phyloP scores from a whole-genome alignment of 139 green algal species.

The Tetraselmis striata region DNA sequence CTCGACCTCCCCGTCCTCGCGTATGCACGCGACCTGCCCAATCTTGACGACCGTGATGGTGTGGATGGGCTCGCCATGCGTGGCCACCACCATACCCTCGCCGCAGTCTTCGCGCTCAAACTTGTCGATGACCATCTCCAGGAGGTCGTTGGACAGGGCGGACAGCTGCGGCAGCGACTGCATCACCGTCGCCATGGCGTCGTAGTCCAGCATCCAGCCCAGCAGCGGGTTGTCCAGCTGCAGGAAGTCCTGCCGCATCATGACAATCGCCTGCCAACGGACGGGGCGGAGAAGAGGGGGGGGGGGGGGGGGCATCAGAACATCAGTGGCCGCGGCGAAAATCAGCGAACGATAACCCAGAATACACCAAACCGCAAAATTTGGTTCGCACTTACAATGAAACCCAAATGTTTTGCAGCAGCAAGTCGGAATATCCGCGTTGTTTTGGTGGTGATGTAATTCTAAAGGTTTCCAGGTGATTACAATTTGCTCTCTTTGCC shows the following conservation, averaged over 20 bases:
- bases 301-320: too few species aligned
- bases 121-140: conserved; percentile 57
- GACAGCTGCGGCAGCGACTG: conserved; percentile 39
- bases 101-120: conserved; percentile 55
- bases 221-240: conserved; percentile 69
- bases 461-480: too few species aligned
- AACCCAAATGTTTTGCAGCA: too few species aligned
- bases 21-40: conserved; percentile 35
- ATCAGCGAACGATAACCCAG: too few species aligned
- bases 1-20: background rate
- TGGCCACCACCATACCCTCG: conserved; percentile 34
- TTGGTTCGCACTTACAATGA: too few species aligned
- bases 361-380: too few species aligned
- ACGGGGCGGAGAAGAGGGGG: too few species aligned
- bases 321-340: too few species aligned
- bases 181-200: conserved; percentile 44
- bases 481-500: too few species aligned
- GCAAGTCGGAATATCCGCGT: too few species aligned
- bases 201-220: conserved; percentile 69
- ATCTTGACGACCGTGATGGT: conserved; percentile 60
- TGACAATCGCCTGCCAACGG: conserved; percentile 46
- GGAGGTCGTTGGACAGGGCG: conserved; percentile 47
- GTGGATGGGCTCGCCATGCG: conserved; percentile 41
- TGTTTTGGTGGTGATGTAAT: too few species aligned
- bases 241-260: conserved; percentile 68